Evolutionary conservation across 768 basidiomycete species (phyloP).

Genomic region (Phylloporus arenicola): DNA sequence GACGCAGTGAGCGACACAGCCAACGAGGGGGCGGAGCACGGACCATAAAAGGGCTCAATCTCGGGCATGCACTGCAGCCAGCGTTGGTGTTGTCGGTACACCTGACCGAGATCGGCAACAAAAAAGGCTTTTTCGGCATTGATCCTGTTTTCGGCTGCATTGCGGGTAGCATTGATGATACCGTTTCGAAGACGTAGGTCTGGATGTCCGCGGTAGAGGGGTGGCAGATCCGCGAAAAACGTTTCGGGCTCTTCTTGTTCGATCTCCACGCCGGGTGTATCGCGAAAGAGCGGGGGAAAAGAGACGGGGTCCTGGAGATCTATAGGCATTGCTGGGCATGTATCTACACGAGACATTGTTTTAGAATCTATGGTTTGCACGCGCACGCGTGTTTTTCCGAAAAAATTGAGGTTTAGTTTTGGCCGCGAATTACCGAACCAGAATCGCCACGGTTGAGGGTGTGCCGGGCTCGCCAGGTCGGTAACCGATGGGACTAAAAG

Average conservation of each 20-base stretch:
- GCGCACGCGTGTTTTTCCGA: constrained; percentile 23
- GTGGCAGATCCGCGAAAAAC: constrained; percentile 60
- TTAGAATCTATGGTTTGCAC: constrained; percentile 25
- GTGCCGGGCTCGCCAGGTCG: constrained; percentile 60
- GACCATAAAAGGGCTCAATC: constrained; percentile 93
- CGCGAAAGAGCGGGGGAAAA: constrained; percentile 24
- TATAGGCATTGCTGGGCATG: constrained; percentile 34
- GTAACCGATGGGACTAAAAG: constrained; percentile 39
- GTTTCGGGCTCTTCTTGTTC: constrained; percentile 33
- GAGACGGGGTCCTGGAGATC: constrained; percentile 26
- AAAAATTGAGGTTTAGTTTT: constrained; percentile 23
- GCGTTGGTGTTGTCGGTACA: constrained; percentile 78
- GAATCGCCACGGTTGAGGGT: constrained; percentile 66
- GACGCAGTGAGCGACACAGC: constrained; percentile 24
- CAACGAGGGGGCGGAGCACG: constrained; percentile 24
- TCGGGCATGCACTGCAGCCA: constrained; percentile 77
- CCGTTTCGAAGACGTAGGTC: constrained; percentile 72
- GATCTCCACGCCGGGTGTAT: constrained; percentile 17
- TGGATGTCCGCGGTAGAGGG: constrained; percentile 62
- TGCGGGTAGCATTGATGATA: constrained; percentile 59
- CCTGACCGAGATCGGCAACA: constrained; percentile 86
- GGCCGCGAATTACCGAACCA: constrained; percentile 61
- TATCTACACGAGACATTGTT: constrained; percentile 55
- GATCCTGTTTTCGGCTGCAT: constrained; percentile 46
- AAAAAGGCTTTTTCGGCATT: constrained; percentile 95